These are phyloP conservation scores for Talaromyces sp. DNA, from an alignment of 2,329 filamentous ascomycete genomes.

Conservation along the genomic window DNA sequence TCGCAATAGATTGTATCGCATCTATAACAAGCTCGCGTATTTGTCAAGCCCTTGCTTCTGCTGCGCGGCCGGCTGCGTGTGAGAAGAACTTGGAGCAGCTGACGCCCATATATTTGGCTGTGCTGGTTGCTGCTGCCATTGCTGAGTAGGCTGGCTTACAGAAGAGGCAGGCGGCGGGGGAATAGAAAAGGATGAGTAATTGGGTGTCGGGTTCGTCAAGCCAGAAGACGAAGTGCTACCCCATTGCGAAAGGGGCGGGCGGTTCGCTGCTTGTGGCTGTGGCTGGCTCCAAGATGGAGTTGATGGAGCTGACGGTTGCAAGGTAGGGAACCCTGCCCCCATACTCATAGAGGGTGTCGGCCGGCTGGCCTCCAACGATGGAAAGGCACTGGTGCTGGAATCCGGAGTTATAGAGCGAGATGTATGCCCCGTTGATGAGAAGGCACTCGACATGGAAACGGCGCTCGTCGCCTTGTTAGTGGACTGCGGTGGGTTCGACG, in stretches of 20 bases:
- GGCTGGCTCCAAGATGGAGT: constrained; percentile 19
- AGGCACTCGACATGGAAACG: constrained; percentile 9
- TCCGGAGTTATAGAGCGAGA: constrained; percentile 50
- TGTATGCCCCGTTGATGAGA: constrained; percentile 18
- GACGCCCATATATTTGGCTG: constrained; percentile 15
- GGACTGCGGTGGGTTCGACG: constrained; percentile 23
- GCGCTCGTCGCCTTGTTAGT: constrained; percentile 16
- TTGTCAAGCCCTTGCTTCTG: constrained; percentile 47
- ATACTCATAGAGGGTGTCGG: constrained; percentile 23
- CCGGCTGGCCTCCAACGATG: constrained; percentile 41
- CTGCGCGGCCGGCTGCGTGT: constrained; percentile 19
- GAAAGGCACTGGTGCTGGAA: constrained; percentile 43
- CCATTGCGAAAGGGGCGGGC: constrained; percentile 1
- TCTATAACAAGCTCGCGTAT: constrained; percentile 52
- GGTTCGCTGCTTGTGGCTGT: constrained; percentile 9
- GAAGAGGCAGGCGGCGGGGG: constrained; percentile 31
- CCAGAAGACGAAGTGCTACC: not conserved
- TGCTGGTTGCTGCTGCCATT: constrained; percentile 10
- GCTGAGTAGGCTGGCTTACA: constrained; percentile 14
- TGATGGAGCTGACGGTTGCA: constrained; percentile 27
- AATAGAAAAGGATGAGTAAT: constrained; percentile 36
- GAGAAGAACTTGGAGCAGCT: constrained; percentile 21
- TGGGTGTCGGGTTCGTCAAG: constrained; percentile 14
- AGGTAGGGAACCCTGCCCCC: constrained; percentile 18
- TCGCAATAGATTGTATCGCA: not conserved